A percentile compares a stretch with the other conserved stretches of the same genome.
phyloP scores from a whole-genome alignment of 23 red algal species.

The Chondrus crispus region DNA sequence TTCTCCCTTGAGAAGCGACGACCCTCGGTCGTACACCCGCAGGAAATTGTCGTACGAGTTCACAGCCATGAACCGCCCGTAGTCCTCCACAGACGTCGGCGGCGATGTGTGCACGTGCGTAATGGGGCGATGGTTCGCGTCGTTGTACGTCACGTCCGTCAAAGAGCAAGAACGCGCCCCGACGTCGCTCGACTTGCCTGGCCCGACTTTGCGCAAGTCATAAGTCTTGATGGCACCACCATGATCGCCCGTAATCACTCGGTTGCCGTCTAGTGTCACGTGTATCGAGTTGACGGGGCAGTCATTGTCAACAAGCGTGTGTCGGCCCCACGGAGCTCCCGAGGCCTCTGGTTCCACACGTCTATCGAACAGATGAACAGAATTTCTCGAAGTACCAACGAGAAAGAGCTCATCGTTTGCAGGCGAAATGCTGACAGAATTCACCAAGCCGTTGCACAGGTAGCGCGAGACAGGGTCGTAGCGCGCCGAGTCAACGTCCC shows the following conservation, averaged over 20 bases:
- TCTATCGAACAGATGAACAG: constrained; percentile 69
- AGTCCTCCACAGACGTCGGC: constrained; percentile 34
- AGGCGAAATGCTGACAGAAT: constrained; percentile 37
- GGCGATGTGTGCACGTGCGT: constrained; percentile 66
- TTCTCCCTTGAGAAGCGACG: constrained; percentile 3
- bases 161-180: background rate
- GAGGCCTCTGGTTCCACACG: background rate
- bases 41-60: constrained; percentile 82
- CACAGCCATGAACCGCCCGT: constrained; percentile 73
- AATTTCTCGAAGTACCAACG: constrained; percentile 49
- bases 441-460: constrained; percentile 58
- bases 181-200: background rate
- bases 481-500: constrained; percentile 56
- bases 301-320: background rate
- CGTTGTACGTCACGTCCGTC: constrained; percentile 32
- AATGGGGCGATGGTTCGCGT: constrained; percentile 35
- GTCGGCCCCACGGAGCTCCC: background rate
- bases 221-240: constrained; percentile 60
- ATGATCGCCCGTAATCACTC: constrained; percentile 65
- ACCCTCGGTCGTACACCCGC: constrained; percentile 70
- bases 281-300: constrained; percentile 55
- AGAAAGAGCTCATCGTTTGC: constrained; percentile 37
- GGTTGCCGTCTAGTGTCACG: constrained; percentile 2
- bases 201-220: constrained; percentile 46
- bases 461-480: background rate